phyloP scores from a whole-genome alignment of 768 basidiomycete species.

The Boletus vermiculosoides region DNA sequence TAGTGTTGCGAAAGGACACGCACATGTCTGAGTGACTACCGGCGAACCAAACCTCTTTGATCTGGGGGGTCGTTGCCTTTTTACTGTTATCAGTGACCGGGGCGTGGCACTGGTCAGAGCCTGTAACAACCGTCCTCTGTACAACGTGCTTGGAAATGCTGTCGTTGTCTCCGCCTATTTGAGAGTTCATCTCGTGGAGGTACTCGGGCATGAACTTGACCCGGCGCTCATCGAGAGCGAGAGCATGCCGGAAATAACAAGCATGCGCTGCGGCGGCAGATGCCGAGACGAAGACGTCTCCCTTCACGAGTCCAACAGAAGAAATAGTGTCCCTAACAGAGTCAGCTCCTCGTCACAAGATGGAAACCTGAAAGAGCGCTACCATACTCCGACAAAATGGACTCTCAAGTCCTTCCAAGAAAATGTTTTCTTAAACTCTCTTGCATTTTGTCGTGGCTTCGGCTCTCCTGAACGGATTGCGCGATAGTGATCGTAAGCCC shows the following conservation, averaged over 20 bases:
- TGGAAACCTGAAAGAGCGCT: neutral
- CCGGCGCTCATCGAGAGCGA: slow-evolving; percentile 58
- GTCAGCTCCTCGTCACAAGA: too few species aligned
- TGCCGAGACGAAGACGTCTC: slow-evolving; percentile 1
- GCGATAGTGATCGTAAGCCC: slow-evolving; percentile 21
- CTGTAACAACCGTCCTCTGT: slow-evolving; percentile 7
- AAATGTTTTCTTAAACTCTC: slow-evolving; percentile 47
- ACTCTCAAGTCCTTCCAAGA: slow-evolving; percentile 42
- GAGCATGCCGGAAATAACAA: slow-evolving; percentile 1
- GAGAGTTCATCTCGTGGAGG: slow-evolving; percentile 26
- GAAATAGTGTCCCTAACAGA: neutral
- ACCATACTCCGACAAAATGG: slow-evolving; percentile 47
- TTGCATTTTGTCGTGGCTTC: slow-evolving; percentile 18
- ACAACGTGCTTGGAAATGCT: slow-evolving; percentile 14
- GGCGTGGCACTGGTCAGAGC: neutral
- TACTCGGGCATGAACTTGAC: slow-evolving; percentile 54
- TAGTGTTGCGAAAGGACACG: neutral
- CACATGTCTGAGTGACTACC: slow-evolving; percentile 33
- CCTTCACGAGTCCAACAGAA: neutral
- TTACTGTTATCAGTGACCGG: neutral
- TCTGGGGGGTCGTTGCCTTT: neutral
- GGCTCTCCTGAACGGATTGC: slow-evolving; percentile 16
- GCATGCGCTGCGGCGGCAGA: neutral
- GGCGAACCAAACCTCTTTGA: slow-evolving; percentile 72
- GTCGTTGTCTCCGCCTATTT: slow-evolving; percentile 7